These are phyloP conservation scores for Solanum arcanum DNA, from an alignment of 257 asterid genomes.

Conservation along the genomic window DNA sequence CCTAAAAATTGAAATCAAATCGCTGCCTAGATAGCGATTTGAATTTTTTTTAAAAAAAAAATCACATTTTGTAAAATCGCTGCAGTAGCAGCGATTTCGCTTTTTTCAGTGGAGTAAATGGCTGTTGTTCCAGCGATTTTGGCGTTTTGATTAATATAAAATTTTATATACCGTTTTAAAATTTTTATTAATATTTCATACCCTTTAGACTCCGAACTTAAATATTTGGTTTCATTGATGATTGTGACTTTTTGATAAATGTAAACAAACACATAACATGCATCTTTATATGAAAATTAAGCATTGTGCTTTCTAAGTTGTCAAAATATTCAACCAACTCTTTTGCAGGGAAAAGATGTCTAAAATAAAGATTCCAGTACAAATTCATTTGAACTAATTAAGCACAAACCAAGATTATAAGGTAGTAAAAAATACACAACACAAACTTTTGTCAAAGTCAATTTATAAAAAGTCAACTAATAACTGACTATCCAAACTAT, in stretches of 20 bases:
- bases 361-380: background rate
- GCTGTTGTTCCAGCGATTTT: no score
- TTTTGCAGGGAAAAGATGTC: background rate
- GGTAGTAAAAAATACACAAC: background rate
- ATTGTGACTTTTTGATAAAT: background rate
- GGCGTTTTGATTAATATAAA: no score
- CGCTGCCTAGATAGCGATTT: no score
- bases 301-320: background rate
- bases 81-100: no score
- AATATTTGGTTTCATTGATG: background rate
- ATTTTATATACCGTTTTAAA: no score
- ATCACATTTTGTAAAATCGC: no score
- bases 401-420: background rate
- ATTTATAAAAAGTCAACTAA: background rate
- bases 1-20: no score
- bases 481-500: background rate
- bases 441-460: background rate
- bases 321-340: background rate
- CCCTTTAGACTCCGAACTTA: background rate
- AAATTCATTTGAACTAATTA: background rate
- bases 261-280: background rate
- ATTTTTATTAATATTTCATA: no score
- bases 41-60: no score
- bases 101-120: no score
- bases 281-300: background rate